Base-by-base conservation (phyloP, 306 rosid species). In the Astragalus glycyphyllos region DNA sequence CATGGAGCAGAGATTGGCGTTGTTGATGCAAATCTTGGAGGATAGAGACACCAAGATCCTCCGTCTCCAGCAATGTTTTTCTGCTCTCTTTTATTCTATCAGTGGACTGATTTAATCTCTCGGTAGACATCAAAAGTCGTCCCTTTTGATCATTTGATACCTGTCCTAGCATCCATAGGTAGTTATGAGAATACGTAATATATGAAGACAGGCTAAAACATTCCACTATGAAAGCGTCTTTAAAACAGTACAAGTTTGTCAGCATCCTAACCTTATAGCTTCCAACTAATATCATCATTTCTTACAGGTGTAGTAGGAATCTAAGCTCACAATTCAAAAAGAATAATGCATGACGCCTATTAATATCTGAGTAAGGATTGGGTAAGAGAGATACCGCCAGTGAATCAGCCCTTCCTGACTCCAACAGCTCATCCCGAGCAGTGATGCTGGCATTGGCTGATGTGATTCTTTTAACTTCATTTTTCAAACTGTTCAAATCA, bases 1-100 rank as follows among this genome's bases (percentile, higher is more conserved):
- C 83, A 50, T 84, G 86, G 17, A 88, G 82, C 38, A 88, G 84
- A 8, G 93, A 83, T 50, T 84, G 80, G 8, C 87, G 87, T 51
- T 88, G 94, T 42, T 77, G 87, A 69, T 88, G 87, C 84, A 85
- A 84, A 58, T 88, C 90, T 61, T 84, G 87, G 80, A 88, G 86
- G 61, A 86, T 82, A 23, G 89, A 84, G 29, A 78, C 89, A 49
- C 88, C 90, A 50, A 88, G 87, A 58, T 84, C 94, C 77, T 86
- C 90, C 0, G 89, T 88, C 69, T 84, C 90, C 82, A 88, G 79
- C 80, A 80, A 69, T 58, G 84, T 78, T 80, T 58, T 79, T 62
- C 82, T 77, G 70, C 94, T 86, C 40, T 77, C 83, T 77, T 84
- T 88, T 58, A 88, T 78, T 56, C 80, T 79, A 49, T 86, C 87